Percentiles rank a stretch among this genome's conserved stretches.
Evolutionary conservation across 140 eudicot genomes (phyloP).

Genomic region (Cichorium intybus): DNA sequence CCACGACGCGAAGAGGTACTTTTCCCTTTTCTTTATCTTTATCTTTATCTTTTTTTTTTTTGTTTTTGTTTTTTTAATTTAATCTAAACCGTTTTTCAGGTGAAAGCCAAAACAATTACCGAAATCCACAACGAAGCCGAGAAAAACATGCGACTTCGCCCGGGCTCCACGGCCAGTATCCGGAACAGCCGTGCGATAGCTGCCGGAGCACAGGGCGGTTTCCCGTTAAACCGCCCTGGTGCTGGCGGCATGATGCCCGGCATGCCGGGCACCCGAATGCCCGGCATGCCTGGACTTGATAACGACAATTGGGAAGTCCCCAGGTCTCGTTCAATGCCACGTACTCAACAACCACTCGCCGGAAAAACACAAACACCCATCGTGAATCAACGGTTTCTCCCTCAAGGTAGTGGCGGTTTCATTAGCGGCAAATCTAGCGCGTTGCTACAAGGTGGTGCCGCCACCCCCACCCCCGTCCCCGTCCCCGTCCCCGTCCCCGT

Average conservation of each 20-base stretch:
- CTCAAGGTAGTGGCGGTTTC: conserved; percentile 72
- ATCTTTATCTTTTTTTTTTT: neutral
- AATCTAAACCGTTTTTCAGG: no score
- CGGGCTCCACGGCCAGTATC: conserved; percentile 76
- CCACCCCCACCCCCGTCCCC: conserved; percentile 16
- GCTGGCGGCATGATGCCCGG: conserved; percentile 98
- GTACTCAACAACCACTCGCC: conserved; percentile 46
- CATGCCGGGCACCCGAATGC: conserved; percentile 98
- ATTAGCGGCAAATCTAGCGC: conserved; percentile 67
- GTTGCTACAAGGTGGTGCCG: conserved; percentile 57
- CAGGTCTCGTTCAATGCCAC: conserved; percentile 63
- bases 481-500: conserved; percentile 8
- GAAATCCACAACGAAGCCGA: conserved; percentile 88
- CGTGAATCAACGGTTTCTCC: conserved; percentile 60
- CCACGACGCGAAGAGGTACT: conserved; percentile 98
- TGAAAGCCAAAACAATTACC: conserved; percentile 73
- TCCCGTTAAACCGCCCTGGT: conserved; percentile 83
- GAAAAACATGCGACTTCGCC: conserved; percentile 73
- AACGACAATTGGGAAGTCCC: conserved; percentile 73
- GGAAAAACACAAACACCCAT: conserved; percentile 55
- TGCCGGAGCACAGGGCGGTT: conserved; percentile 57
- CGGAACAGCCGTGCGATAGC: conserved; percentile 57
- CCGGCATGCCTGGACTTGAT: conserved; percentile 71
- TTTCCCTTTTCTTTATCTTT: neutral
- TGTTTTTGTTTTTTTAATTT: no score